Evolutionary conservation across 768 basidiomycete genomes (phyloP), one percentile per base, ranked within the genome.

Genomic region (Boletus subparvulus): DNA sequence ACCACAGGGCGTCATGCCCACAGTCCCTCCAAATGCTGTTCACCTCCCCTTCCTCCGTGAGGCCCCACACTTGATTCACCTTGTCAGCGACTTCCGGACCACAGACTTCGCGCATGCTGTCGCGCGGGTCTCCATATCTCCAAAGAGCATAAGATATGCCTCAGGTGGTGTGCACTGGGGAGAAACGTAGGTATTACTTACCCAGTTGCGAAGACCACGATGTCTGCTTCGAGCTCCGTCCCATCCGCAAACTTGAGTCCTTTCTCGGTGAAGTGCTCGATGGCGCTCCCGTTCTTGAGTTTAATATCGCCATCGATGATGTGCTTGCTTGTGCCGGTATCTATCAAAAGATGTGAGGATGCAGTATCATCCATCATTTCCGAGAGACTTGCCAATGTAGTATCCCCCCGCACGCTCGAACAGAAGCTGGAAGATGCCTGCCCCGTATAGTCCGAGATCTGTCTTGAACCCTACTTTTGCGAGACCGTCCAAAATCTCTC

Each of bases 11-110:
- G 1, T 78, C 69, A 41, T 74, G 65, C 17, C 73, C 72, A 41
- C 59, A 69, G 28, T 70, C 55, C 48, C 66, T 65, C 69, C 70
- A 74, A 21, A 65, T 61, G 2, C 80, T 77, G 2, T 76, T 69
- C 26, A 83, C 64, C 65, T 89, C 86, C 0, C 86, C 84, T 71
- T 91, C 84, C 19, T 77, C 71, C 58, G 85, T 78, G 46, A 87
- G 54, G 17, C 86, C 83, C 89, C 88, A 84, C 16, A 88, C 68
- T 14, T 73, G 70, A 35, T 78, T 75, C 55, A 85, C 73, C 65
- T 77, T 73, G 52, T 75, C 65, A 0, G 74, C 76, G 3, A 82
- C 63, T 35, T 79, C 72, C 11, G 78, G 72, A 1, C 80, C 83
- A 42, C 82, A 78, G 6, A 86, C 66, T 0, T 71, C 68, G 39